Conservation (phyloP, 2,329 filamentous ascomycete species). For the Venturia pyrina region DNA sequence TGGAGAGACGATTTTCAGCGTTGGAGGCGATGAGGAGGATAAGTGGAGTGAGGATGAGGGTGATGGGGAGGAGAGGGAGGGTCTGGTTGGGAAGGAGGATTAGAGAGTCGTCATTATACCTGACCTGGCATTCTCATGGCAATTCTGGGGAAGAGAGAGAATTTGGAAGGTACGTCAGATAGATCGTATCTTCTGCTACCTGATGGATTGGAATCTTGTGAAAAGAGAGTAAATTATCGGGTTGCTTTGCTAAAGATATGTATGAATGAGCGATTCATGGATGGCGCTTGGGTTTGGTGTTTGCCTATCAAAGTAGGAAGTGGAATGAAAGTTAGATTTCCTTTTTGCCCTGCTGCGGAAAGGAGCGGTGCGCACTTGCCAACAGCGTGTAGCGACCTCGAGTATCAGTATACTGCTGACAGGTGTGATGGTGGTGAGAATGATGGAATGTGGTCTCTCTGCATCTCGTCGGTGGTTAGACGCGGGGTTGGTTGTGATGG, state of each 20-base stretch:
- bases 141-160: too few species aligned
- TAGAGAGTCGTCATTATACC: neutral
- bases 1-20: constrained; percentile 91
- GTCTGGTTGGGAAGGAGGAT: constrained; percentile 5
- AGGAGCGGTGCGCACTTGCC: too few species aligned
- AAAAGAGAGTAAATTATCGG: neutral
- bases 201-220: neutral
- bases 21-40: constrained; percentile 71
- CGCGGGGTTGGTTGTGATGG: too few species aligned
- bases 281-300: neutral
- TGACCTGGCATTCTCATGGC: neutral
- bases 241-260: neutral
- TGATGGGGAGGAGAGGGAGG: constrained; percentile 40
- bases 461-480: too few species aligned
- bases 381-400: too few species aligned
- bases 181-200: neutral
- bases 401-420: too few species aligned
- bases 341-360: too few species aligned
- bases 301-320: too few species aligned
- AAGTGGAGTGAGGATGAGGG: constrained; percentile 65
- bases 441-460: too few species aligned
- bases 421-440: too few species aligned
- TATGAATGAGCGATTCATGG: neutral
- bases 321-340: too few species aligned
- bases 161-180: neutral